Percentiles rank a stretch among this genome's conserved stretches.
phyloP scores from a whole-genome alignment of 441 rosid genomes.

The Dalechampia spathulata region DNA sequence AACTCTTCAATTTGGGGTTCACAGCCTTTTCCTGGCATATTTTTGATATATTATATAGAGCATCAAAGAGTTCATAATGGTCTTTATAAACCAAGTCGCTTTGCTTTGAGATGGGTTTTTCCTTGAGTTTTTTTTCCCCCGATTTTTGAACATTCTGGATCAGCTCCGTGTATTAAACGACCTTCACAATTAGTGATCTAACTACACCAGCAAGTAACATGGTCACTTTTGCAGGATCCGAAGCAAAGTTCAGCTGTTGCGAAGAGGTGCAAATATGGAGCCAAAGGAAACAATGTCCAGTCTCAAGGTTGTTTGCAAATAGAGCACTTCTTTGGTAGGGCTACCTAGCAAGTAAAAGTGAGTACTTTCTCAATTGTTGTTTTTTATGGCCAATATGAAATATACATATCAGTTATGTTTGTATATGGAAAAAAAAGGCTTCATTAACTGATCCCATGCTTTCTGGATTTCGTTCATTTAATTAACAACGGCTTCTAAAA shows the following conservation, averaged over 20 bases:
- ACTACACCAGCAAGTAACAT: background rate
- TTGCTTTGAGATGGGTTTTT: too few species aligned
- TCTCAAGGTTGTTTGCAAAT: conserved; percentile 70
- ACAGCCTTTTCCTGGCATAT: too few species aligned
- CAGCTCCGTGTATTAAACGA: background rate
- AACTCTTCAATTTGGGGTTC: too few species aligned
- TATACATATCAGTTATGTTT: background rate
- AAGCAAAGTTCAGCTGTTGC: conserved; percentile 33
- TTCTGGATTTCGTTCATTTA: too few species aligned
- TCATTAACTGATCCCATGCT: too few species aligned
- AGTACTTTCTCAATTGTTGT: background rate
- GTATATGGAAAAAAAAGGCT: conserved; percentile 7
- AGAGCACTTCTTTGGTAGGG: conserved; percentile 82
- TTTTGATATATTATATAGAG: too few species aligned
- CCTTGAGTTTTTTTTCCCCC: too few species aligned
- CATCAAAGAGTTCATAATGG: too few species aligned
- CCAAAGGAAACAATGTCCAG: conserved; percentile 36
- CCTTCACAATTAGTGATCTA: background rate
- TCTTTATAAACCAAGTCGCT: too few species aligned
- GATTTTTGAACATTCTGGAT: background rate
- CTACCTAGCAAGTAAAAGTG: conserved; percentile 15
- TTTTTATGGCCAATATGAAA: background rate
- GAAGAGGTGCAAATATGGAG: conserved; percentile 54
- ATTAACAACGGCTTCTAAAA: too few species aligned
- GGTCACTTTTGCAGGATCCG: conserved; percentile 32